Evolutionary conservation across 176 grass and related monocot genomes (phyloP).

Genomic region (Oryza nivara): DNA sequence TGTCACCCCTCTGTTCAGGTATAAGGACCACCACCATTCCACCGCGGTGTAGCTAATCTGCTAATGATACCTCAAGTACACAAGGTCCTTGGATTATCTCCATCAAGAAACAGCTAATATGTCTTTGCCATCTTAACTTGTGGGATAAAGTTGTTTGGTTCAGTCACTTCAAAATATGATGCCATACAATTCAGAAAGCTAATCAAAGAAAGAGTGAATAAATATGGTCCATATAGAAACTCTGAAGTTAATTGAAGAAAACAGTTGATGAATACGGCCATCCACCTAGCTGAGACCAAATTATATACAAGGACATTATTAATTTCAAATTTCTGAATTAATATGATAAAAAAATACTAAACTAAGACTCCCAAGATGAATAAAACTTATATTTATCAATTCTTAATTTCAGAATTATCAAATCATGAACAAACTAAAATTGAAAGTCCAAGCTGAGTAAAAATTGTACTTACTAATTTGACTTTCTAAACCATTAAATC

Average conservation of each 20-base stretch:
- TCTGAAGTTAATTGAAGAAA: background rate
- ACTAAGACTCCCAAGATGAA: too few relatives aligned
- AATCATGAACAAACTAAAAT: too few relatives aligned
- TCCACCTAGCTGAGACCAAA: too few relatives aligned
- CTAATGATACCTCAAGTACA: slow-evolving; percentile 36
- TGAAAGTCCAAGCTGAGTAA: background rate
- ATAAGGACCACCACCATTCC: slow-evolving; percentile 18
- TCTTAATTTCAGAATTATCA: too few relatives aligned
- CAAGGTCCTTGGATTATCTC: slow-evolving; percentile 34
- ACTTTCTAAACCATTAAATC: background rate
- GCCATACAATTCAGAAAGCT: slow-evolving; percentile 1
- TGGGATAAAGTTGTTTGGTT: slow-evolving; percentile 12
- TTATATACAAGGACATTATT: too few relatives aligned
- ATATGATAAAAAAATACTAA: too few relatives aligned
- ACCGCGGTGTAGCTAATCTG: background rate
- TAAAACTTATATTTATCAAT: too few relatives aligned
- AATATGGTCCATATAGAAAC: background rate
- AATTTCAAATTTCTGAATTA: too few relatives aligned
- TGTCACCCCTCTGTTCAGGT: background rate
- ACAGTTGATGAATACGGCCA: background rate
- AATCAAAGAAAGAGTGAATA: background rate
- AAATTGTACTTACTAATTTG: background rate
- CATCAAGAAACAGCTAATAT: slow-evolving; percentile 34
- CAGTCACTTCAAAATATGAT: slow-evolving; percentile 27
- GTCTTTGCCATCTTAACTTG: slow-evolving; percentile 18